These are phyloP conservation scores for Pseudoperonospora humuli DNA, from an alignment of 352 stramenopile species.

Conservation along the genomic window DNA sequence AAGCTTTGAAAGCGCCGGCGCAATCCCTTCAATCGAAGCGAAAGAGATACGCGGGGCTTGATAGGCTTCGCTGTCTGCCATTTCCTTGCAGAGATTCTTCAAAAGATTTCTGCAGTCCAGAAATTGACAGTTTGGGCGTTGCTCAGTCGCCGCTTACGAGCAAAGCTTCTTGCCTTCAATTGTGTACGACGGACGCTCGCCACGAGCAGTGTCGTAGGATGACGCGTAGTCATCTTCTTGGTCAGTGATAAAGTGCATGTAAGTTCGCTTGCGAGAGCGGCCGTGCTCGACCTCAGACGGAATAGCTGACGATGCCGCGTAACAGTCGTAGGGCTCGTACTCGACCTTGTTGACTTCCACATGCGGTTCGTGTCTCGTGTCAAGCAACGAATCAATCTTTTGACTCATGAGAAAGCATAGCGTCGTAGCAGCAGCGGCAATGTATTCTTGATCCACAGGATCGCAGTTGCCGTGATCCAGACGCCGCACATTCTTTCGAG, in stretches of 20 bases:
- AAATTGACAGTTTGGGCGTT: too few species aligned
- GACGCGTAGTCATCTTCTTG: slow-evolving; percentile 27
- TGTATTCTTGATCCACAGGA: slow-evolving; percentile 69
- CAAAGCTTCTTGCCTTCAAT: slow-evolving; percentile 74
- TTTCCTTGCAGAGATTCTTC: slow-evolving; percentile 3
- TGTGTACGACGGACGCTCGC: slow-evolving; percentile 42
- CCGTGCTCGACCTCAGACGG: slow-evolving; percentile 13
- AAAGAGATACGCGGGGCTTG: slow-evolving; percentile 9
- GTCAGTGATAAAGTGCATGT: slow-evolving; percentile 75
- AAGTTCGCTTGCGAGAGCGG: slow-evolving; percentile 54
- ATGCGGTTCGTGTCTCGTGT: slow-evolving; percentile 31
- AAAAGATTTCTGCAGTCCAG: too few species aligned
- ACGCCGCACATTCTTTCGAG: slow-evolving; percentile 53
- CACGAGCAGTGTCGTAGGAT: slow-evolving; percentile 27
- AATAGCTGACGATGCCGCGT: slow-evolving; percentile 18
- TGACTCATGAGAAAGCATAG: slow-evolving; percentile 81
- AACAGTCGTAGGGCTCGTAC: slow-evolving; percentile 73
- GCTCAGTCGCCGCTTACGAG: slow-evolving; percentile 35
- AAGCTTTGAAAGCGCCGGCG: slow-evolving; percentile 12
- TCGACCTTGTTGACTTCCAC: slow-evolving; percentile 38
- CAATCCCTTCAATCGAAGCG: slow-evolving; percentile 30
- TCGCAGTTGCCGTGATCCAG: slow-evolving; percentile 37
- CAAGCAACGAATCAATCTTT: slow-evolving; percentile 76
- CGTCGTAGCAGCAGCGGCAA: slow-evolving; percentile 65
- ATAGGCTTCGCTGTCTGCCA: slow-evolving; percentile 16